Evolutionary conservation across 768 basidiomycete genomes (phyloP).

Genomic region (Lactarius deliciosus): DNA sequence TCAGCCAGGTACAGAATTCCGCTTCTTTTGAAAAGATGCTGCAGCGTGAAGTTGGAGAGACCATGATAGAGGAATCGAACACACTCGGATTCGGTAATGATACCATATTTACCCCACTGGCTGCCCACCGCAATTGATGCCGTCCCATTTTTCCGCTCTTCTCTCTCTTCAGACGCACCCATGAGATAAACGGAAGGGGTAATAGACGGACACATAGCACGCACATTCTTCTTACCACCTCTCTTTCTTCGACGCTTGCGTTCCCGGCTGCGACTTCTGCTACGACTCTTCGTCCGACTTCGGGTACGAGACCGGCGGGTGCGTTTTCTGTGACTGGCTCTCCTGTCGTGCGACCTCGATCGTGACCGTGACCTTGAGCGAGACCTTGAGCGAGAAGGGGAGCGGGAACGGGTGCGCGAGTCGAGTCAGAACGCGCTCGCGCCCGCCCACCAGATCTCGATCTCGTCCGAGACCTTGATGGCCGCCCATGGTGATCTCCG

Average conservation of each 20-base stretch:
- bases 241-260: conserved; percentile 41
- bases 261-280: conserved; percentile 31
- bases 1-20: conserved; percentile 88
- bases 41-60: conserved; percentile 5
- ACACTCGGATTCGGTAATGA: conserved; percentile 83
- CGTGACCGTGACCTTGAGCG: conserved; percentile 22
- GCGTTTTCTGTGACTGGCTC: conserved; percentile 45
- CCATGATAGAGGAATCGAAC: conserved; percentile 33
- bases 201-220: conserved; percentile 33
- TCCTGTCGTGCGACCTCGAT: conserved; percentile 30
- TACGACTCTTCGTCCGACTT: conserved; percentile 44
- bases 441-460: conserved; percentile 24
- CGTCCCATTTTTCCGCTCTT: conserved; percentile 71
- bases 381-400: conserved; percentile 29
- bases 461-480: conserved; percentile 26
- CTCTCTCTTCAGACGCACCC: conserved; percentile 42
- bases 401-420: conserved; percentile 33
- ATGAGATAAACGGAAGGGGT: not conserved
- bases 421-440: conserved; percentile 24
- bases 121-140: conserved; percentile 46
- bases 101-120: conserved; percentile 90
- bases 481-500: conserved; percentile 32
- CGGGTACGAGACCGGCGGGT: conserved; percentile 36
- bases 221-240: conserved; percentile 41
- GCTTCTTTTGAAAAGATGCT: conserved; percentile 81